Percentiles rank a stretch among this genome's conserved stretches.
Conservation (phyloP, 495 filamentous ascomycete species). For the Pyrenopolyporus hunteri region DNA sequence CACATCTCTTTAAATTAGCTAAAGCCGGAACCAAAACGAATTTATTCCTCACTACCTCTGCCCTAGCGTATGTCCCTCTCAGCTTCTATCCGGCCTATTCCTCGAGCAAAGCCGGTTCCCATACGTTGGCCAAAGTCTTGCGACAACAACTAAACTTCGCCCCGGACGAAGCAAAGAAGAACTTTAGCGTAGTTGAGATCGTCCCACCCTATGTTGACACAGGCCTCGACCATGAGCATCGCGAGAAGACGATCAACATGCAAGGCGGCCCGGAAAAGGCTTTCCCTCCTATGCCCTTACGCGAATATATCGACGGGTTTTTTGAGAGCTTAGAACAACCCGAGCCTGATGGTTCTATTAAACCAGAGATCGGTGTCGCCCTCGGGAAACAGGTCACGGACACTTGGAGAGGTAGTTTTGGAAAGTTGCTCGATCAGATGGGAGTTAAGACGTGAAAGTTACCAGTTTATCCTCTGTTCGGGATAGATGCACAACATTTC, state of each 20-base stretch:
- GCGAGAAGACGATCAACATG: constrained; percentile 27
- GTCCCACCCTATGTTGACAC: constrained; percentile 50
- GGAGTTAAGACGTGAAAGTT: neutral
- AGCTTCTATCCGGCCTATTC: constrained; percentile 47
- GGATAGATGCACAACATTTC: too few species aligned
- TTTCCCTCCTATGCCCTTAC: constrained; percentile 32
- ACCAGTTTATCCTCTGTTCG: too few species aligned
- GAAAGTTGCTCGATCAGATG: constrained; percentile 4
- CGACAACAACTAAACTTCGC: constrained; percentile 38
- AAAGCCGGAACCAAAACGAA: constrained; percentile 10
- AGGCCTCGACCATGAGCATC: constrained; percentile 39
- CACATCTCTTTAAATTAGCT: constrained; percentile 45
- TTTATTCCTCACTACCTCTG: constrained; percentile 43
- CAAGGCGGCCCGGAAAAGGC: constrained; percentile 39
- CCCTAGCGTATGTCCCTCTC: constrained; percentile 44
- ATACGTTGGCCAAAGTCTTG: constrained; percentile 37
- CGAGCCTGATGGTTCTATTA: constrained; percentile 16
- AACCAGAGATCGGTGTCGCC: constrained; percentile 43
- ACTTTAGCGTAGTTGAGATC: constrained; percentile 45
- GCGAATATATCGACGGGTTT: constrained; percentile 38
- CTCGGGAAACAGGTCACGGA: constrained; percentile 38
- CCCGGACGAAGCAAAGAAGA: constrained; percentile 1
- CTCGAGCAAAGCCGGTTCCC: constrained; percentile 45
- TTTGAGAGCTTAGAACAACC: constrained; percentile 31
- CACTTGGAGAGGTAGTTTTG: constrained; percentile 44